Evolutionary conservation across 257 asterid genomes (phyloP).

Genomic region (Solanum etuberosum): DNA sequence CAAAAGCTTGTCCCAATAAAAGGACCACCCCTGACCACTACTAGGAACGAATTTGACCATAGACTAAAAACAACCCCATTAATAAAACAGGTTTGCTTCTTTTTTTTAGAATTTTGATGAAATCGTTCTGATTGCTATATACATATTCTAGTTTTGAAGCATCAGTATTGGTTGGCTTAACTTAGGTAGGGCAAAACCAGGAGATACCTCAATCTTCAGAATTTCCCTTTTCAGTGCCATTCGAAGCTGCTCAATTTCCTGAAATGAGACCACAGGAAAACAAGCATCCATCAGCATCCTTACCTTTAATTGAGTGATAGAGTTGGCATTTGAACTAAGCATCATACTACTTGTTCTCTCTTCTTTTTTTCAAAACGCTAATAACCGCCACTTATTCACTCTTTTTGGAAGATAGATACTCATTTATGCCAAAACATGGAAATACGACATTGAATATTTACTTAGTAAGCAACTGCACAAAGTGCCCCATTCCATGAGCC

Average conservation of each 20-base stretch:
- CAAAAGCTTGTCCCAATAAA: not conserved
- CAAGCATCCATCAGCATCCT: not conserved
- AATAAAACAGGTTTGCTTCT: not conserved
- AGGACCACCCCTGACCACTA: not conserved
- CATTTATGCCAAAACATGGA: not conserved
- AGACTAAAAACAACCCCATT: not conserved
- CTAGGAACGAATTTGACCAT: not conserved
- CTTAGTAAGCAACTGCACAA: not conserved
- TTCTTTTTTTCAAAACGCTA: not conserved
- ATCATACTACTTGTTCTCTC: not conserved
- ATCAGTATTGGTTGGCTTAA: not conserved
- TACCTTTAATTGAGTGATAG: not conserved
- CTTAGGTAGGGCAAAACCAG: not conserved
- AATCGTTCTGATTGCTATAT: not conserved
- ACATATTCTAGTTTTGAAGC: not conserved
- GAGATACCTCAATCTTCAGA: conserved; percentile 63
- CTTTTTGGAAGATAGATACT: not conserved
- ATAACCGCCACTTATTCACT: not conserved
- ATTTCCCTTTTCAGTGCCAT: conserved; percentile 58
- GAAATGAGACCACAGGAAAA: not conserved
- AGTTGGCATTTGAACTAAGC: not conserved
- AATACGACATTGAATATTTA: not conserved
- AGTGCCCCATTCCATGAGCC: not conserved
- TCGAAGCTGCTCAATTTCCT: conserved; percentile 86
- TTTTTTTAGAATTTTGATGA: not conserved